phyloP scores from a whole-genome alignment of 768 basidiomycete species.

The Serpula lacrymans region DNA sequence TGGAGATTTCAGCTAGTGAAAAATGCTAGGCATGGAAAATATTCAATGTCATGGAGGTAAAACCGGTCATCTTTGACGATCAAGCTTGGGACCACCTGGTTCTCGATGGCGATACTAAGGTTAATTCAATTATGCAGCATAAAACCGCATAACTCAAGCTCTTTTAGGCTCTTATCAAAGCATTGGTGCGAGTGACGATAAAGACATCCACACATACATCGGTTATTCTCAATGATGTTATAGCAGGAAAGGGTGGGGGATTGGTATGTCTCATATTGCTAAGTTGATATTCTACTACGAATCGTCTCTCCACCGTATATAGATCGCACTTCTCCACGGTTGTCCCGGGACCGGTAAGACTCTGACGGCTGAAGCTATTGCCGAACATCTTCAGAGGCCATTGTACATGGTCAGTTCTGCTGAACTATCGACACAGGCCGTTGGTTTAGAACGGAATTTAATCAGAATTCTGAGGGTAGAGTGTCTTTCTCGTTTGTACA shows the following conservation, averaged over 20 bases:
- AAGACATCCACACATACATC: conserved; percentile 15
- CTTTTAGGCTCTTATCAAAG: conserved; percentile 30
- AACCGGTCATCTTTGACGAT: conserved; percentile 51
- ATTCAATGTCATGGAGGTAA: conserved; percentile 54
- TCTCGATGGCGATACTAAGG: conserved; percentile 50
- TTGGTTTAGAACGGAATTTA: too few species aligned
- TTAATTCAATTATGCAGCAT: conserved; percentile 23
- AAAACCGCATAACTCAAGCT: conserved; percentile 31
- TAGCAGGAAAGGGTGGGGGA: conserved; percentile 63
- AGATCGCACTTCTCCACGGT: conserved; percentile 31
- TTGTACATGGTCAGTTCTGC: conserved; percentile 54
- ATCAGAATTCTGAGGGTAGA: too few species aligned
- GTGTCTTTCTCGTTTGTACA: too few species aligned
- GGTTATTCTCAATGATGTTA: conserved; percentile 42
- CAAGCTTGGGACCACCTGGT: conserved; percentile 60
- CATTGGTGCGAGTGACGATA: conserved; percentile 21
- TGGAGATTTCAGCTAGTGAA: conserved; percentile 19
- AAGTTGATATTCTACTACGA: too few species aligned
- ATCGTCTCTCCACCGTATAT: too few species aligned
- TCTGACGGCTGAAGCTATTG: conserved; percentile 32
- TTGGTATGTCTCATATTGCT: conserved; percentile 44
- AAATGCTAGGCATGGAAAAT: conserved; percentile 40
- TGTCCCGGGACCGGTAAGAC: conserved; percentile 36
- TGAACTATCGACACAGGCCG: conserved; percentile 44
- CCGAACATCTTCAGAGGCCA: conserved; percentile 11